A percentile compares a stretch with the other conserved stretches of the same genome.
Evolutionary conservation across 2,329 filamentous ascomycete species (phyloP).

Genomic region (Nigrospora oryzae): DNA sequence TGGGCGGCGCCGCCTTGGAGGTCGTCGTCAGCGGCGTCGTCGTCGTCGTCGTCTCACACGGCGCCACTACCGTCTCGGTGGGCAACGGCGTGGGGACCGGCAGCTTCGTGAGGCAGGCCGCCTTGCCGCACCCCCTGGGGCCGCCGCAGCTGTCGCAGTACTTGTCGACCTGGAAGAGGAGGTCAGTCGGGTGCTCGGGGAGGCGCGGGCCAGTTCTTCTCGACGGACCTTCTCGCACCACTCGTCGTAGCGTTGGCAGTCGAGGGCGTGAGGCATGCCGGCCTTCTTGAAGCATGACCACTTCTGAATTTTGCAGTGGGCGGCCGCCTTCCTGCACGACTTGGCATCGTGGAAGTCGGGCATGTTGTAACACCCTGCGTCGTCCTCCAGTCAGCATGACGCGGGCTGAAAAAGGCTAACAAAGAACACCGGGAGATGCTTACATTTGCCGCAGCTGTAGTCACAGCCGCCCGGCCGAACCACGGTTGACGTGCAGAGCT

Average conservation of each 20-base stretch:
- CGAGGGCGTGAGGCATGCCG: slow-evolving; percentile 37
- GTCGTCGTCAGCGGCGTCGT: slow-evolving; percentile 10
- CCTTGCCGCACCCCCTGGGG: too few species aligned
- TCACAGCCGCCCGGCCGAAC: slow-evolving; percentile 39
- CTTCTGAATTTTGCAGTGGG: slow-evolving; percentile 37
- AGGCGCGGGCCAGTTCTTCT: too few species aligned
- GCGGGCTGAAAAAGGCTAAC: too few species aligned
- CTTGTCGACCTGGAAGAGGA: too few species aligned
- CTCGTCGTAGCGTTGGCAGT: slow-evolving; percentile 41
- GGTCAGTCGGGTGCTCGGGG: too few species aligned
- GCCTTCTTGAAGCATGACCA: slow-evolving; percentile 42
- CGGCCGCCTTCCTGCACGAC: slow-evolving; percentile 31
- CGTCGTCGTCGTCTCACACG: too few species aligned
- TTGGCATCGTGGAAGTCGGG: slow-evolving; percentile 35
- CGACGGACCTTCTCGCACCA: slow-evolving; percentile 37
- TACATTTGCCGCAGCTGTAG: slow-evolving; percentile 43
- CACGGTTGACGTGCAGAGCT: slow-evolving; percentile 39
- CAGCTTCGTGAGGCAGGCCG: too few species aligned
- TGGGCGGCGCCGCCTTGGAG: slow-evolving; percentile 6
- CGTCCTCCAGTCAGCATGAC: too few species aligned
- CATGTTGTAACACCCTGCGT: slow-evolving; percentile 20
- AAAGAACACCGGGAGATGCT: slow-evolving; percentile 27
- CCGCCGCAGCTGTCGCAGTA: too few species aligned
- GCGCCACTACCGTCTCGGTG: too few species aligned
- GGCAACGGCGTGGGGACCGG: too few species aligned